Conservation (phyloP, 768 basidiomycete genomes). For the Pluteus cervinus region DNA sequence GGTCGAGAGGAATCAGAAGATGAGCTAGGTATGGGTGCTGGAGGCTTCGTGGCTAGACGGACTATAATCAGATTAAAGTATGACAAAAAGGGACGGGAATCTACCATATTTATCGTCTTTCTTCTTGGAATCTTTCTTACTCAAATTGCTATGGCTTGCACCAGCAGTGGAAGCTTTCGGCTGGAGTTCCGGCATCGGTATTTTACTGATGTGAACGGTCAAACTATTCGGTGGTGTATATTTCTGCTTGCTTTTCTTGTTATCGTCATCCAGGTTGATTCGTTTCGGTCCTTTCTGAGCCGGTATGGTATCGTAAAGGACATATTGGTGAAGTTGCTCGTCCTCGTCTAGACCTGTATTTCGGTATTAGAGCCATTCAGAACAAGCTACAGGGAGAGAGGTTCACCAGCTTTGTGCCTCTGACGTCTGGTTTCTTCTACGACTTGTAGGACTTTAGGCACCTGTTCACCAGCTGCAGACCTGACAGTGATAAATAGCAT, state of each 20-base stretch:
- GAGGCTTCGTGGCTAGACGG: no score
- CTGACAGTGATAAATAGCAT: slow-evolving; percentile 76
- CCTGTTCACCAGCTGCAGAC: slow-evolving; percentile 54
- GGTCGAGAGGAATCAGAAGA: no score
- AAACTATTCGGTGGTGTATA: slow-evolving; percentile 68
- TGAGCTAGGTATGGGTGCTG: no score
- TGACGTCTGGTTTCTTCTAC: slow-evolving; percentile 78
- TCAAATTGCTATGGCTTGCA: no score
- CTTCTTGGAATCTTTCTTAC: slow-evolving; percentile 31
- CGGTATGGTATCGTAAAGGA: slow-evolving; percentile 54
- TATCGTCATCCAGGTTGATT: slow-evolving; percentile 64
- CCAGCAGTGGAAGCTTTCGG: slow-evolving; percentile 36
- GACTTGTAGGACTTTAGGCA: slow-evolving; percentile 74
- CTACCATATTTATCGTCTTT: slow-evolving; percentile 39
- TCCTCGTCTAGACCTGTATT: slow-evolving; percentile 41
- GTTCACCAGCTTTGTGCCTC: slow-evolving; percentile 64
- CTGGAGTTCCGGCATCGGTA: slow-evolving; percentile 78
- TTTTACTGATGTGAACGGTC: slow-evolving; percentile 77
- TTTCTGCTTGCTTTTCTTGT: slow-evolving; percentile 31
- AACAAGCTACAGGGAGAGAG: not conserved
- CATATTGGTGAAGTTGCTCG: slow-evolving; percentile 69
- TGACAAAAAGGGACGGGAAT: no score
- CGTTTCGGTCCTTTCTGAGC: slow-evolving; percentile 50
- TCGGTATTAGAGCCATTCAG: slow-evolving; percentile 2
- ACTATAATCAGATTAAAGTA: no score